Evolutionary conservation across 257 asterid genomes (phyloP).

Genomic region (Solanum chiquidenum): DNA sequence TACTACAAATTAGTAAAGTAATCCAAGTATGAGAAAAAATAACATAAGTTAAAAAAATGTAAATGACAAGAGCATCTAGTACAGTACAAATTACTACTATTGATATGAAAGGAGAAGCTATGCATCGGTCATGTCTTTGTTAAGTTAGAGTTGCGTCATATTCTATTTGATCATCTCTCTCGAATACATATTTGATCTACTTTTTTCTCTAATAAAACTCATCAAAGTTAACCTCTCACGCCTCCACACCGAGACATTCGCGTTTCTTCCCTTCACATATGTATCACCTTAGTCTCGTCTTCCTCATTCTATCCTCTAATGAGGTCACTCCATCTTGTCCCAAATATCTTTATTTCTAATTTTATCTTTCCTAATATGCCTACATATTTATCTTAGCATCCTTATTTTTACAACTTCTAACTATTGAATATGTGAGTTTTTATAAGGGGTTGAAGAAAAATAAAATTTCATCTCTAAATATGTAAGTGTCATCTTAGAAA

Average conservation of each 20-base stretch:
- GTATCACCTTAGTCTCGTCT: not conserved
- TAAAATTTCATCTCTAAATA: not conserved
- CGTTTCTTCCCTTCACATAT: not conserved
- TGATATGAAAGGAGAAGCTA: too few relatives aligned
- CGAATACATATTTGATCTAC: not conserved
- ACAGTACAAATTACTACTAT: too few relatives aligned
- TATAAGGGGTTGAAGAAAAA: not conserved
- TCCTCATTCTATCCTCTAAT: not conserved
- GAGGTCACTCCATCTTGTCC: not conserved
- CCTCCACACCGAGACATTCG: not conserved
- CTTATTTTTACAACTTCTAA: not conserved
- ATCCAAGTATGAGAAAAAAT: not conserved
- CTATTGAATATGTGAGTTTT: not conserved
- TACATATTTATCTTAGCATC: not conserved
- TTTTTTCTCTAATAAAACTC: too few relatives aligned
- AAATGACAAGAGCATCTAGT: too few relatives aligned
- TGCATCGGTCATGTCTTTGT: not conserved
- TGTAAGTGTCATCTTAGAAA: too few relatives aligned
- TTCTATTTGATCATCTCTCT: not conserved
- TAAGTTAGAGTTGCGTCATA: not conserved
- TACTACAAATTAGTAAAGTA: too few relatives aligned
- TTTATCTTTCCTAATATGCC: not conserved
- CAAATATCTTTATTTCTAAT: not conserved
- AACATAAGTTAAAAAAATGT: too few relatives aligned
- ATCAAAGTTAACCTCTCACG: not conserved